phyloP scores from a whole-genome alignment of 352 stramenopile genomes.

The Pythium aristosporum region DNA sequence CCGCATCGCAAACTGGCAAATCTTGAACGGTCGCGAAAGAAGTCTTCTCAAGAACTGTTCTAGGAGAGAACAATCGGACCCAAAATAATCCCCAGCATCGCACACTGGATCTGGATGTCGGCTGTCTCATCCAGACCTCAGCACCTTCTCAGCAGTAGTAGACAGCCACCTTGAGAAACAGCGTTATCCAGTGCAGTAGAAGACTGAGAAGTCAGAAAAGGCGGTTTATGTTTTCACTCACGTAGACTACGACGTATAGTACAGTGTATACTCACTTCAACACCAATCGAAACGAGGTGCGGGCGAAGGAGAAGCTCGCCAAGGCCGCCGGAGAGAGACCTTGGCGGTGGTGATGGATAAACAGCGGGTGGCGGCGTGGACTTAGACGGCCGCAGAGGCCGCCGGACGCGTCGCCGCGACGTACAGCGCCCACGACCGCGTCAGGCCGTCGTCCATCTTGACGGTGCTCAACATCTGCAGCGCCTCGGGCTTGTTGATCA shows the following conservation, averaged over 20 bases:
- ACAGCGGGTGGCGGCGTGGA: neutral
- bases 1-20: neutral
- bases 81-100: too few species aligned
- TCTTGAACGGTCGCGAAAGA: conserved; percentile 24
- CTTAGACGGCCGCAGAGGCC: neutral
- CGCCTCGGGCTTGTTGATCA: conserved; percentile 47
- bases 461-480: conserved; percentile 43
- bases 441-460: conserved; percentile 64
- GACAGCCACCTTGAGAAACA: too few species aligned
- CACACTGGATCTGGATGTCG: too few species aligned
- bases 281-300: neutral
- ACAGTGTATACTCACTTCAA: conserved; percentile 10
- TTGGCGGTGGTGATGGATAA: neutral
- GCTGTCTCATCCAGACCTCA: too few species aligned
- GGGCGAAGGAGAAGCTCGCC: conserved; percentile 5
- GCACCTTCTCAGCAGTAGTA: too few species aligned
- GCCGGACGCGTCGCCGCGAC: conserved; percentile 44
- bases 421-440: conserved; percentile 71
- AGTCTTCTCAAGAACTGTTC: neutral
- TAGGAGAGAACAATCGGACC: too few species aligned
- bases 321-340: neutral
- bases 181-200: neutral
- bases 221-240: neutral
- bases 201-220: neutral
- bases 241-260: conserved; percentile 6